Evolutionary conservation across 306 rosid species (phyloP), one percentile per base, ranked within the genome.

Genomic region (Prinsepia uniflora): DNA sequence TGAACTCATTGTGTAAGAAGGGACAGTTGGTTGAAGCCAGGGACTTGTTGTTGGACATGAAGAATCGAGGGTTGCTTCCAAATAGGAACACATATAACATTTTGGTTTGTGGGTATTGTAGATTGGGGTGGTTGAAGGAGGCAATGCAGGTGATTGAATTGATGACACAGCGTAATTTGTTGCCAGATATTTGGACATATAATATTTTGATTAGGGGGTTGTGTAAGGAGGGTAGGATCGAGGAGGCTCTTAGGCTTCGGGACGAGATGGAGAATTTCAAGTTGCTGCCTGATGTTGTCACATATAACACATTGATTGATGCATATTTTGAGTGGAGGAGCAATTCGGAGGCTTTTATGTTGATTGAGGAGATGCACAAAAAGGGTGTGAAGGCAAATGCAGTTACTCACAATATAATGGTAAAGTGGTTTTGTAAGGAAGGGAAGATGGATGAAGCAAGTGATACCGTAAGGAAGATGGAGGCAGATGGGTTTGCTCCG

Each of bases 381-480:
- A 83, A 83, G 76, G 96, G 94, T 6, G 84, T 90, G 70, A 74
- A 79, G 65, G 78, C 57, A 5, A 87, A 90, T 79, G 84, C 69
- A 0, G 88, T 88, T 69, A 93, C 96, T 70, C 74, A 88, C 67
- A 93, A 93, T 82, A 81, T 88, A 84, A 77, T 83, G 80, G 49
- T 90, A 44, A 93, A 93, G 85, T 90, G 98, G 98, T 84, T 71
- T 34, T 85, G 88, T 71, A 88, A 83, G 87, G 89, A 93, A 83
- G 96, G 94, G 47, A 88, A 69, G 76, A 74, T 83, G 67, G 81
- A 82, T 68, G 94, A 88, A 70, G 97, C 98, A 0, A 76, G 73
- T 30, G 47, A 75, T 19, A 55, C 24, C 17, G 34, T 84, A 7
- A 54, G 24, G 49, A 84, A 85, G 62, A 93, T 93, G 96, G 88